These are phyloP conservation scores for Helotiales sp. DNA, from an alignment of 2,329 filamentous ascomycete genomes.

Conservation along the genomic window DNA sequence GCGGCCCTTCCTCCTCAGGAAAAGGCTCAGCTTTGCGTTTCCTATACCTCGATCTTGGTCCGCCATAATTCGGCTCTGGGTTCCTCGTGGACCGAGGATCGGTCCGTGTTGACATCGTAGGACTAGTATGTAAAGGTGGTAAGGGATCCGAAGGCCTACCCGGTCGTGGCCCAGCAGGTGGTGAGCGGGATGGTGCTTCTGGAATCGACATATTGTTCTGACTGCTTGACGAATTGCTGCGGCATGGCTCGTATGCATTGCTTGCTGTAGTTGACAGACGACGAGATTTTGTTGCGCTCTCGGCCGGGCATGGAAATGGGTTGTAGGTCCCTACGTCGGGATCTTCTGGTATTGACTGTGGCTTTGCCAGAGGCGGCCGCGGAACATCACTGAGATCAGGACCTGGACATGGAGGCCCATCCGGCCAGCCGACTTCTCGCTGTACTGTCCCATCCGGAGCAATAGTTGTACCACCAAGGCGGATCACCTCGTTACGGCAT, in stretches of 20 bases:
- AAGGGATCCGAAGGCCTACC: not conserved
- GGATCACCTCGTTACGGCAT: not conserved
- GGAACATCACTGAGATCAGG: not conserved
- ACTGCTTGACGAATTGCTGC: not conserved
- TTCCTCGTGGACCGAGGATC: slow-evolving; percentile 6
- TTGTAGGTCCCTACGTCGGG: not conserved
- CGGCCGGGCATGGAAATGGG: not conserved
- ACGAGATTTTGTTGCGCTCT: not conserved
- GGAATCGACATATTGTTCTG: not conserved
- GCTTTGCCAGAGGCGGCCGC: too few species aligned
- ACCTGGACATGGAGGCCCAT: not conserved
- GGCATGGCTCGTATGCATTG: not conserved
- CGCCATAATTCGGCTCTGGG: not conserved
- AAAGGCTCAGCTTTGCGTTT: not conserved
- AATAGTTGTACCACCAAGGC: not conserved
- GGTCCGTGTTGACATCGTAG: not conserved
- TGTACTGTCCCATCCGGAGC: not conserved
- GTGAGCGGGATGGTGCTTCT: not conserved
- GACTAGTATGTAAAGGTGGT: not conserved
- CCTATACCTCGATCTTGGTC: not conserved
- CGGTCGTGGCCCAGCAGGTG: not conserved
- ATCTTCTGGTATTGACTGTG: not conserved
- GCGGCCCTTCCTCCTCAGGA: not conserved
- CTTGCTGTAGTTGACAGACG: not conserved
- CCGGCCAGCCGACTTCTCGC: not conserved